Conservation (phyloP, 1,284 basidiomycete genomes). For the Malassezia equina region DNA sequence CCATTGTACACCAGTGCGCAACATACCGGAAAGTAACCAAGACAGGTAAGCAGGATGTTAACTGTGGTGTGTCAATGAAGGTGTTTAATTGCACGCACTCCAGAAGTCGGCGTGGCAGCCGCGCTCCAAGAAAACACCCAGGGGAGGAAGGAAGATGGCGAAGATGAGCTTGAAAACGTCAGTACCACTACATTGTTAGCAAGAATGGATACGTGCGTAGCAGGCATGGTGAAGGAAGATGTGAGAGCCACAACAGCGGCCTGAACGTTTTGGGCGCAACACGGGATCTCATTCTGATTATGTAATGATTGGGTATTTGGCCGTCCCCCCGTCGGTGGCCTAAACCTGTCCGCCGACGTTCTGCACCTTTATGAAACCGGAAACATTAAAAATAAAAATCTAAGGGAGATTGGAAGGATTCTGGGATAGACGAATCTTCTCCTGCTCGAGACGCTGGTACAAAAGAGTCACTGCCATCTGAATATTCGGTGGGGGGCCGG, state of each 20-base stretch:
- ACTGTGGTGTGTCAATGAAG: conserved; percentile 6
- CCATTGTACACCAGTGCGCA: background rate
- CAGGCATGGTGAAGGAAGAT: conserved; percentile 8
- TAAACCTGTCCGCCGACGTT: background rate
- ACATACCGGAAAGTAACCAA: conserved; percentile 18
- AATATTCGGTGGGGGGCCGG: conserved; percentile 79
- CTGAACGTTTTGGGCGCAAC: background rate
- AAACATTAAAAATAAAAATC: background rate
- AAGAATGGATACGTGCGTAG: conserved; percentile 5
- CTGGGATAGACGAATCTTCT: conserved; percentile 40
- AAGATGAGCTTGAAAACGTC: conserved; percentile 23
- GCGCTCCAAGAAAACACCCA: conserved; percentile 30
- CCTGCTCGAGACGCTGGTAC: conserved; percentile 57
- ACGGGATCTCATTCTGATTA: background rate
- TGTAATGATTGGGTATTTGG: no score
- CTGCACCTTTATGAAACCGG: no score
- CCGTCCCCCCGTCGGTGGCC: no score
- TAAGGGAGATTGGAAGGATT: conserved; percentile 4
- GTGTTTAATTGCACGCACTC: conserved; percentile 1
- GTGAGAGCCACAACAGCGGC: background rate
- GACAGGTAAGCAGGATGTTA: conserved; percentile 12
- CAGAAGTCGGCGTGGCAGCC: conserved; percentile 23
- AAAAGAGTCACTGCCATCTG: conserved; percentile 90
- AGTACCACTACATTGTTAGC: conserved; percentile 8
- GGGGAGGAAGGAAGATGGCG: conserved; percentile 25